phyloP scores from a whole-genome alignment of 495 filamentous ascomycete species.

The Xylaria curta region DNA sequence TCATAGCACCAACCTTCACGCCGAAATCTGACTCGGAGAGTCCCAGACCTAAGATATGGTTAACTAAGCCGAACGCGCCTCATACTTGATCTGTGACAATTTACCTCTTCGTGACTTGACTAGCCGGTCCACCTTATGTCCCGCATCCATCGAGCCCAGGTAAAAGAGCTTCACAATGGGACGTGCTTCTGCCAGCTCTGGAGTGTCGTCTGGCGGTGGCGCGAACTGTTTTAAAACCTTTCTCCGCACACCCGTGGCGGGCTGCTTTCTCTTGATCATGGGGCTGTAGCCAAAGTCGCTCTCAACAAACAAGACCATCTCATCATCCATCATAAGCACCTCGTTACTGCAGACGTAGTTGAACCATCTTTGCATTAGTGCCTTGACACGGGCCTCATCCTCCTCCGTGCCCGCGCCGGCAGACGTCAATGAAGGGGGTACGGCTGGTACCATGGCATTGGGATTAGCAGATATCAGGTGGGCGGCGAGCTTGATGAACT shows the following conservation, averaged over 20 bases:
- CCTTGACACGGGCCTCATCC: constrained; percentile 89
- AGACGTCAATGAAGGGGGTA: constrained; percentile 87
- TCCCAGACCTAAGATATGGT: constrained; percentile 71
- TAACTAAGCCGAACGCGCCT: constrained; percentile 13
- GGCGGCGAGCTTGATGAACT: constrained; percentile 93
- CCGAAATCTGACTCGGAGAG: constrained; percentile 94
- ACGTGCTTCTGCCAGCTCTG: constrained; percentile 86
- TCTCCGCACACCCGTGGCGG: constrained; percentile 91
- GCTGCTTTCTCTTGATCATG: constrained; percentile 93
- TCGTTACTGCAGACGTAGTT: constrained; percentile 92
- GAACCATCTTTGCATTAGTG: constrained; percentile 90
- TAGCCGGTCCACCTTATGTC: constrained; percentile 92
- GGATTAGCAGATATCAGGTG: constrained; percentile 96
- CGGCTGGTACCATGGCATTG: constrained; percentile 95
- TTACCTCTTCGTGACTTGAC: constrained; percentile 91
- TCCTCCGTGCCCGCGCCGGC: constrained; percentile 97
- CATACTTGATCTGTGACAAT: constrained; percentile 28
- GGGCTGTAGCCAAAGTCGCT: constrained; percentile 98
- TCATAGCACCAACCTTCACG: constrained; percentile 82
- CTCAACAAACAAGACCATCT: constrained; percentile 96
- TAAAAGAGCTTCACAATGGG: constrained; percentile 97
- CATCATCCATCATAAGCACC: constrained; percentile 90
- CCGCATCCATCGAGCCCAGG: constrained; percentile 90
- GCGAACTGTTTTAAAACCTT: constrained; percentile 99
- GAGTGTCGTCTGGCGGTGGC: constrained; percentile 95